These are phyloP conservation scores for Hylodesmum podocarpum DNA, from an alignment of 306 rosid species.

Conservation along the genomic window DNA sequence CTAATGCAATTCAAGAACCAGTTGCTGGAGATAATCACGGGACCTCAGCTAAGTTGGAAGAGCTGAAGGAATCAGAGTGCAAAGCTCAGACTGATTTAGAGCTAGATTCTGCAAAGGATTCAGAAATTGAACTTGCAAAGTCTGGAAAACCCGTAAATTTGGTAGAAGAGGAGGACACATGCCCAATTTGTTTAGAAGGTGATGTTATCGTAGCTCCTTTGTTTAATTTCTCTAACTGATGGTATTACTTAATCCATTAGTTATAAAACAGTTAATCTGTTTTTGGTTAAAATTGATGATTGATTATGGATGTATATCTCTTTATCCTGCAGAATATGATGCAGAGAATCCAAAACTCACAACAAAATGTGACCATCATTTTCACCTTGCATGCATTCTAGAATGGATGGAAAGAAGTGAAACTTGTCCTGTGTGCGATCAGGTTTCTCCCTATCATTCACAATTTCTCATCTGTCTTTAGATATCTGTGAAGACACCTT, in stretches of 20 bases:
- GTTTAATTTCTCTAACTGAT: neutral
- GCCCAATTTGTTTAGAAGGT: constrained; percentile 99
- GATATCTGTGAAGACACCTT: neutral
- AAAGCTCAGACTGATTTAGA: constrained; percentile 53
- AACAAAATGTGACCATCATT: constrained; percentile 84
- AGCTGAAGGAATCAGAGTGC: constrained; percentile 53
- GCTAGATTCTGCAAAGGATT: constrained; percentile 42
- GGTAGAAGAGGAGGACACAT: constrained; percentile 78
- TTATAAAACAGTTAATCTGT: constrained; percentile 14
- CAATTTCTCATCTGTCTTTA: neutral
- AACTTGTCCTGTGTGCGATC: constrained; percentile 84
- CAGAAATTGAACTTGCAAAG: constrained; percentile 72
- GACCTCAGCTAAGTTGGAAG: constrained; percentile 52
- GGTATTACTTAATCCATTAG: neutral
- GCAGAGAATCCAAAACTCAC: constrained; percentile 72
- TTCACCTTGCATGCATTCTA: constrained; percentile 97
- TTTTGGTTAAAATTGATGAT: constrained; percentile 20
- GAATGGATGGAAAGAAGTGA: constrained; percentile 99
- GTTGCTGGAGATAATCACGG: constrained; percentile 47
- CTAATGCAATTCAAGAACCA: constrained; percentile 58
- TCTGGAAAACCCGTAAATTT: constrained; percentile 47
- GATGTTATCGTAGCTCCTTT: constrained; percentile 25
- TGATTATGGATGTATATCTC: constrained; percentile 5
- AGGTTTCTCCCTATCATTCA: constrained; percentile 50
- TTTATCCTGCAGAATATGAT: constrained; percentile 69